Evolutionary conservation across 768 basidiomycete genomes (phyloP), one percentile per base, ranked within the genome.

Genomic region (Symmetrospora coprosmae): DNA sequence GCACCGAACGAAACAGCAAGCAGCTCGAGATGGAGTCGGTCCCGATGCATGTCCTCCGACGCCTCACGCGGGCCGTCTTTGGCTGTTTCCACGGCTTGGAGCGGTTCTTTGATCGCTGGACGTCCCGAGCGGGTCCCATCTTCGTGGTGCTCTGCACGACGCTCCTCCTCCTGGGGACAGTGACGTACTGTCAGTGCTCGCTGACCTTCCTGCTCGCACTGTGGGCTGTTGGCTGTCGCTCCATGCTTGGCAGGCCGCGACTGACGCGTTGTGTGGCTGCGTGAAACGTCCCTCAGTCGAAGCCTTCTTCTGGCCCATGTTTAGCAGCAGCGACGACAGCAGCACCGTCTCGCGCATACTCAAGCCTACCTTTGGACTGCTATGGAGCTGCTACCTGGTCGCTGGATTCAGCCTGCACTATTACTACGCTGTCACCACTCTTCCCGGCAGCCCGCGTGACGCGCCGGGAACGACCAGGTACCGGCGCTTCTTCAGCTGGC

Each of bases 121-220:
- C 88, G 0, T 88, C 90, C 52, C 84, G 86, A 51, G 90, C 87
- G 30, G 92, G 92, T 0, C 92, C 90, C 0, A 80, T 84, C 68
- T 97, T 97, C 70, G 81, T 97, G 37, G 78, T 74, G 0, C 75
- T 92, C n/a, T 91, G 88, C 3, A 76, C 84, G 55, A 67, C 81
- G 6, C 77, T 97, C 27, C 82, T 90, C 16, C 73, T 76, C 11
- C 67, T 76, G 1, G 90, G 88, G 43, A 76, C 80, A 0, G 63
- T 87, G 48, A 82, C 80, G 65, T 97, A 92, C 71, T 87, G 89
- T 91, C 69, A 73, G 84, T 80, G n/a, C 30, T 16, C 30, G 30
- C 37, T 25, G 17, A 46, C n/a, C 35, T 64, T 21, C 38, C 47
- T 46, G 33, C 6, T 11, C 21, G 59, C 61, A 31, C 45, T 27